Evolutionary conservation across 345 rosid species (phyloP).

Genomic region (Isatis tinctoria): DNA sequence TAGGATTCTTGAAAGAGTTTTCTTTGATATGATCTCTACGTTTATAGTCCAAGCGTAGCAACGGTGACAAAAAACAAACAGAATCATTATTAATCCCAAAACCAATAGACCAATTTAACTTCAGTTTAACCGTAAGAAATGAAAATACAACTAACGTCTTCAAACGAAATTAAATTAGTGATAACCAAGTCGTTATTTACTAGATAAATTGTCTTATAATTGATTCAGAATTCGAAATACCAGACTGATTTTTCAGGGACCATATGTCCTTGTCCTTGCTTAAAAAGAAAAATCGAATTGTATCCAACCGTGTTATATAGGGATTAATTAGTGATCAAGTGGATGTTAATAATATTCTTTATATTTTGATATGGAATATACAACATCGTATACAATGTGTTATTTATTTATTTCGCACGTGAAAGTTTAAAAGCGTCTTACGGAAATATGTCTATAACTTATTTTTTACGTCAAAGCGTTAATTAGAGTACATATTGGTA

Average conservation of each 20-base stretch:
- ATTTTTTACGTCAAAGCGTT: slow-evolving; percentile 12
- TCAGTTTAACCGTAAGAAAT: not conserved
- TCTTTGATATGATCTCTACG: too few relatives aligned
- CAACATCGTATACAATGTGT: not conserved
- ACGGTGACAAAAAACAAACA: not conserved
- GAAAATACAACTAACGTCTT: not conserved
- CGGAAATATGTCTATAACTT: not conserved
- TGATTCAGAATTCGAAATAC: not conserved
- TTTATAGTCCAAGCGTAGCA: not conserved
- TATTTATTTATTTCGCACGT: not conserved
- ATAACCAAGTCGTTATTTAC: not conserved
- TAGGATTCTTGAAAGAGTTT: too few relatives aligned
- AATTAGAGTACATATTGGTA: not conserved
- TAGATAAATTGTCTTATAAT: not conserved
- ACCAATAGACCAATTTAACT: not conserved
- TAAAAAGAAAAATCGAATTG: not conserved
- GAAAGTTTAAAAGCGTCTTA: not conserved
- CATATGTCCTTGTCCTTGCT: not conserved
- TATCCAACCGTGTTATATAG: not conserved
- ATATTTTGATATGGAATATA: not conserved
- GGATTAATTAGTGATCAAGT: not conserved
- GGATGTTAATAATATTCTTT: not conserved
- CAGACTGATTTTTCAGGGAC: not conserved
- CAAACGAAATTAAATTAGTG: not conserved
- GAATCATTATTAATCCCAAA: not conserved